Evolutionary conservation across 1,284 basidiomycete species (phyloP).

Genomic region (Schizophyllum commune): DNA sequence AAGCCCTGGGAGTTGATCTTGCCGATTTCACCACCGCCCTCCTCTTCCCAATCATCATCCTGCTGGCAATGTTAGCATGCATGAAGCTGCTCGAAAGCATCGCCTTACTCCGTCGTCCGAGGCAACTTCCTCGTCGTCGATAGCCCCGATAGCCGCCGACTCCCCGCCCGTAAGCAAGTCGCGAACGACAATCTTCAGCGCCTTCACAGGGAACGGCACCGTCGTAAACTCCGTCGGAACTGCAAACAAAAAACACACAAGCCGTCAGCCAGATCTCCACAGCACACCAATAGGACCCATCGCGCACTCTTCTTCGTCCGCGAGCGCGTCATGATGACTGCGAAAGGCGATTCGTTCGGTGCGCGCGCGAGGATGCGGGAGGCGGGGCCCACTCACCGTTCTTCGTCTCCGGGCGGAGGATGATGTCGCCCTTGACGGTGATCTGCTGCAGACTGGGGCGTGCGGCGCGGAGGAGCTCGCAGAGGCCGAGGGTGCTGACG

Average conservation of each 20-base stretch:
- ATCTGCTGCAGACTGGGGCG: constrained; percentile 59
- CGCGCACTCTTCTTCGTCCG: constrained; percentile 75
- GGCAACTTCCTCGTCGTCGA: constrained; percentile 49
- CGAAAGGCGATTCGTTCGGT: constrained; percentile 11
- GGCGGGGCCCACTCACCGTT: constrained; percentile 50
- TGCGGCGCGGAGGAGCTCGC: constrained; percentile 54
- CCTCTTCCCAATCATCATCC: constrained; percentile 91
- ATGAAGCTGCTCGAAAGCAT: constrained; percentile 4
- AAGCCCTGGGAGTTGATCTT: constrained; percentile 34
- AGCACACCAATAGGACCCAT: constrained; percentile 2
- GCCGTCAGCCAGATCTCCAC: constrained; percentile 7
- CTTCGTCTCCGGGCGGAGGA: constrained; percentile 71
- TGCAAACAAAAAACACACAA: constrained; percentile 21
- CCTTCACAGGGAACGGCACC: constrained; percentile 86
- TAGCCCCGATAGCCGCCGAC: constrained; percentile 43
- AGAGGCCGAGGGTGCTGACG: constrained; percentile 77
- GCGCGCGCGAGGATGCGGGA: too few species aligned
- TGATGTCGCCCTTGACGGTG: constrained; percentile 87
- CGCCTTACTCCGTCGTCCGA: constrained; percentile 74
- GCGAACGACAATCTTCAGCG: constrained; percentile 80
- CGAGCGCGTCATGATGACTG: constrained; percentile 95
- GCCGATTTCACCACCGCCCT: constrained; percentile 27
- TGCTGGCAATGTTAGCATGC: constrained; percentile 20
- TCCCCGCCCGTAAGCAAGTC: constrained; percentile 76
- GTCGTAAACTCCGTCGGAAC: constrained; percentile 81